Percentiles rank a stretch among this genome's conserved stretches.
phyloP scores from a whole-genome alignment of 169 alveolate species.

The Babesia ovis region DNA sequence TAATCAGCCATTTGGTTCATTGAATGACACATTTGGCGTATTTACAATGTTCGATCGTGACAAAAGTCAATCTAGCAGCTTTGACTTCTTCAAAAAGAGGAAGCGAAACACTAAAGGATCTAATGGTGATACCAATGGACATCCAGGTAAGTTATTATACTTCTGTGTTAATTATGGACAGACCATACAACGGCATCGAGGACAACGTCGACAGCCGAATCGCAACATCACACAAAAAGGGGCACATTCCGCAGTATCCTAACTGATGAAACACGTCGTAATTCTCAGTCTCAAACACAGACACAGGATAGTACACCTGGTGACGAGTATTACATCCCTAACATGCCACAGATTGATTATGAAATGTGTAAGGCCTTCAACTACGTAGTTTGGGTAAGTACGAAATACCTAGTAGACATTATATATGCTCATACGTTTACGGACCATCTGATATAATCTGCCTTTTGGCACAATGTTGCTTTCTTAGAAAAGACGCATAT shows the following conservation, averaged over 20 bases:
- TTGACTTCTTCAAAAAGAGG: conserved; percentile 62
- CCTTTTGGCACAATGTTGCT: too few species aligned
- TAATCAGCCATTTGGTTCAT: too few species aligned
- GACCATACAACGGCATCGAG: conserved; percentile 8
- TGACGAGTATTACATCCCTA: conserved; percentile 47
- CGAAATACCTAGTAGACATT: too few species aligned
- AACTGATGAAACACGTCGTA: conserved; percentile 10
- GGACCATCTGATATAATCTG: too few species aligned
- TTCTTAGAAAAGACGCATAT: too few species aligned
- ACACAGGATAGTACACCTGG: neutral
- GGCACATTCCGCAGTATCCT: conserved; percentile 49
- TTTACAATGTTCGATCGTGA: conserved; percentile 43
- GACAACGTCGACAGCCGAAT: conserved; percentile 10
- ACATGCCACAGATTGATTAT: conserved; percentile 30
- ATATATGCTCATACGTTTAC: too few species aligned
- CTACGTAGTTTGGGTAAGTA: conserved; percentile 55
- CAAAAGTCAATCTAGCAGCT: conserved; percentile 34
- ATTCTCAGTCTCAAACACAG: conserved; percentile 19
- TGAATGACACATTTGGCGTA: neutral
- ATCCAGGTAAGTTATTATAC: too few species aligned
- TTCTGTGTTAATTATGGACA: too few species aligned
- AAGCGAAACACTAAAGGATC: conserved; percentile 2
- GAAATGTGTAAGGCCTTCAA: conserved; percentile 53
- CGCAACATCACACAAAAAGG: conserved; percentile 20
- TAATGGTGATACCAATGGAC: neutral